Evolutionary conservation across 2,329 filamentous ascomycete genomes (phyloP), one percentile per base, ranked within the genome.

Genomic region (Hypomyces rosellus): DNA sequence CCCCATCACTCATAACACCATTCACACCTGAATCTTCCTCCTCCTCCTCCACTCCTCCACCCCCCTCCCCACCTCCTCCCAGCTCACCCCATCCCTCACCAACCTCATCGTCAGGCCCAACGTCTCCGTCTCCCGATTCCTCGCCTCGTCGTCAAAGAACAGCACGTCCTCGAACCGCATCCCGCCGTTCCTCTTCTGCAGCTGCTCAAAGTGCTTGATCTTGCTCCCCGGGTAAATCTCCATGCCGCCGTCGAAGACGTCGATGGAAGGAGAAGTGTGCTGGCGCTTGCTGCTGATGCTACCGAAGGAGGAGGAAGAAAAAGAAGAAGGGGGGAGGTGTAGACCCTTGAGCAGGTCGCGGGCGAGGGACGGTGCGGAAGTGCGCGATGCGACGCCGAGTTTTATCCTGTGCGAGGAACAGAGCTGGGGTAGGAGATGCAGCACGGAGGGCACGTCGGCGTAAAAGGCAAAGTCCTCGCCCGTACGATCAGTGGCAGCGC

Each of bases 71-170:
- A 96, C 72, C 72, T 93, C 90, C 1, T 74, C 75, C 70, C 82
- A 85, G 2, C 79, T 84, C 48, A 96, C 82, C 0, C 91, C 91
- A 64, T 95, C 85, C 50, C 80, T 73, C 1, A 97, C 85, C 45
- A 96, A 70, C 63, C 82, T 83, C 81, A 97, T 95, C 0, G 86
- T 88, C 3, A 95, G 86, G 0, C 91, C 91, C 45, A 96, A 62
- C 22, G 64, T 72, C 71, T 85, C 82, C 1, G 95, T 92, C 63
- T 96, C 90, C 51, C 81, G 76, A 63, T 97, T 97, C 54, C 92
- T 73, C 47, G 77, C 76, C 77, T 97, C 92, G 60, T 97, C 92
- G 60, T 97, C 92, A 58, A 97, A 97, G 68, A 97, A 97, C 34
- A 97, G 66, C 85, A 97, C 95, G 44, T 96, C 89, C 56, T 86